Evolutionary conservation across 108 stramenopile genomes (phyloP).

Genomic region (Cyclotella atomus): DNA sequence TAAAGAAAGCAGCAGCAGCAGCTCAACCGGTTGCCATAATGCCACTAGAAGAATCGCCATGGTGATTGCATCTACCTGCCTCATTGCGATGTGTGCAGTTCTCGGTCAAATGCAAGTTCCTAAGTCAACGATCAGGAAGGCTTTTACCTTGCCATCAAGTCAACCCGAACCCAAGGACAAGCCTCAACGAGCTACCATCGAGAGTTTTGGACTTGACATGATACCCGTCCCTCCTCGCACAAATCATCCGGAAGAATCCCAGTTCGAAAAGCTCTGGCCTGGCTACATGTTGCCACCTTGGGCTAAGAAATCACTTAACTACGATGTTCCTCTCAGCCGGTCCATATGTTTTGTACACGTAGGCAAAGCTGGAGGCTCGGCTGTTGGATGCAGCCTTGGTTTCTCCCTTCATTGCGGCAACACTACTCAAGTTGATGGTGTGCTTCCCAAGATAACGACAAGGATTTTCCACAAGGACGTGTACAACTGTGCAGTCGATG

Average conservation of each 20-base stretch:
- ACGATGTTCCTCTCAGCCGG: background rate
- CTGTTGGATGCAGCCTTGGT: conserved; percentile 30
- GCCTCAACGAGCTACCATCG: background rate
- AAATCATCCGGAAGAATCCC: background rate
- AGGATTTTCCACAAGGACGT: conserved; percentile 27
- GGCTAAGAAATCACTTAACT: background rate
- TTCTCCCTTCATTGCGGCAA: conserved; percentile 37
- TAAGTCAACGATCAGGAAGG: too few relatives aligned
- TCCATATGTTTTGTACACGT: conserved; percentile 35
- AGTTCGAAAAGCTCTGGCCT: background rate
- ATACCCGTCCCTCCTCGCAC: background rate
- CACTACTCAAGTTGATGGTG: conserved; percentile 17
- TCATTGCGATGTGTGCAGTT: too few relatives aligned
- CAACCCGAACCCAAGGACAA: background rate
- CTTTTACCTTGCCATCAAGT: background rate
- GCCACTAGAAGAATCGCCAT: background rate
- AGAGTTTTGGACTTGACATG: background rate
- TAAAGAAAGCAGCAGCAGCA: too few relatives aligned
- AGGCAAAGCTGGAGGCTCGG: conserved; percentile 34
- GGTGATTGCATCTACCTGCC: too few relatives aligned
- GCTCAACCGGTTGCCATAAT: background rate
- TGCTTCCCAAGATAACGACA: conserved; percentile 29
- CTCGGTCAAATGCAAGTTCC: too few relatives aligned
- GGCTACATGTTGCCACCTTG: background rate
- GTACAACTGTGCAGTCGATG: conserved; percentile 27